Evolutionary conservation across 2,329 filamentous ascomycete genomes (phyloP).

Genomic region (Lasiodiplodia citricola): DNA sequence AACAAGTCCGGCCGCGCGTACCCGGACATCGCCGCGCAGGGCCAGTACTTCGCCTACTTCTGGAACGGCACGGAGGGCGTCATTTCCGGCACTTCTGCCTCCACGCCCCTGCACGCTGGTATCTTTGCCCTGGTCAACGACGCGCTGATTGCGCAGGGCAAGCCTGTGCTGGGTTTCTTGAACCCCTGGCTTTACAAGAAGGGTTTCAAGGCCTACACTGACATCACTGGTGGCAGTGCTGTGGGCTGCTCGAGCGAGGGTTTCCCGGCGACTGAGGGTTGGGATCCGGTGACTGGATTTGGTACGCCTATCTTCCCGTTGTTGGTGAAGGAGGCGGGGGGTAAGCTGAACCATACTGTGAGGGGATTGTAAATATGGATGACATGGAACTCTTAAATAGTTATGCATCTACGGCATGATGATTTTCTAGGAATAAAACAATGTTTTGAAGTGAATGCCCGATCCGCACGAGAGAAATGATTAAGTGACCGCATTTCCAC

Average conservation of each 20-base stretch:
- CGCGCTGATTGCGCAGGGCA: conserved; percentile 52
- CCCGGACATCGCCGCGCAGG: conserved; percentile 56
- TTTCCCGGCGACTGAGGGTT: conserved; percentile 51
- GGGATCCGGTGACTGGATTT: conserved; percentile 56
- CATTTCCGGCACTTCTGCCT: conserved; percentile 32
- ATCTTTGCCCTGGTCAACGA: conserved; percentile 52
- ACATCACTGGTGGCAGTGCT: conserved; percentile 45
- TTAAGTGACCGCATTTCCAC: too few relatives aligned
- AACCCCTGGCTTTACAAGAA: conserved; percentile 51
- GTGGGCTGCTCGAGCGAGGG: conserved; percentile 34
- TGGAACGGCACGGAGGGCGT: conserved; percentile 29
- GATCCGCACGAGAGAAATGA: too few relatives aligned
- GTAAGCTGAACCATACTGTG: neutral
- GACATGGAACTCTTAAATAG: too few relatives aligned
- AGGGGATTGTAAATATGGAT: too few relatives aligned
- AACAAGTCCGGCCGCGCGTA: conserved; percentile 55
- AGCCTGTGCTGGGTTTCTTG: conserved; percentile 58
- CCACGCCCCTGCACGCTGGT: conserved; percentile 33
- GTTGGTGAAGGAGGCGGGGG: conserved; percentile 37
- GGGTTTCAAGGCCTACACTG: conserved; percentile 43
- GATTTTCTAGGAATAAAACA: too few relatives aligned
- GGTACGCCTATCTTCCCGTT: conserved; percentile 54
- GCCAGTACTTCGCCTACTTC: conserved; percentile 41
- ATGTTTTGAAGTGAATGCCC: too few relatives aligned
- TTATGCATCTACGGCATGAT: too few relatives aligned